Conservation (phyloP, 306 rosid species). For the Citrullus mucosospermus region DNA sequence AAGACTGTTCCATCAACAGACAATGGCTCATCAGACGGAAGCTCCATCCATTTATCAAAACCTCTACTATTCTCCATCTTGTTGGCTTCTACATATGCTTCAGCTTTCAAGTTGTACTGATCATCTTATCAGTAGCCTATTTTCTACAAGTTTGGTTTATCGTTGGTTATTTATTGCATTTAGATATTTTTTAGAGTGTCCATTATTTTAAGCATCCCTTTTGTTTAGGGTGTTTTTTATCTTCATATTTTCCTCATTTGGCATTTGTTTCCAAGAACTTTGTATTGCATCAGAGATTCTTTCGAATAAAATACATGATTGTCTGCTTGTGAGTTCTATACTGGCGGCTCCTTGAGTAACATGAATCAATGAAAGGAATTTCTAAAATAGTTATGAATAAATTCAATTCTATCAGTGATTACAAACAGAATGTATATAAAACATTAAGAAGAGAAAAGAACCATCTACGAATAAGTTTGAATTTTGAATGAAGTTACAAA, state of each 20-base stretch:
- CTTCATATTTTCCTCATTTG: not conserved
- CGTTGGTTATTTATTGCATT: not conserved
- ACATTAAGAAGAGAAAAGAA: not conserved
- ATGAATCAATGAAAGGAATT: not conserved
- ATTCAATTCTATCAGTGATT: not conserved
- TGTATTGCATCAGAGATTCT: slow-evolving; percentile 5
- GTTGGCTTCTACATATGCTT: slow-evolving; percentile 37
- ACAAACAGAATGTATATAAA: not conserved
- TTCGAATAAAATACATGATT: slow-evolving; percentile 5
- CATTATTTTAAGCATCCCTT: not conserved
- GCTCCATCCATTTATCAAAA: slow-evolving; percentile 32
- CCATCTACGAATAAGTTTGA: not conserved
- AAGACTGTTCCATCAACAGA: slow-evolving; percentile 39
- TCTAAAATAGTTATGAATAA: not conserved
- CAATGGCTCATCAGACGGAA: slow-evolving; percentile 35
- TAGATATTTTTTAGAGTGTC: not conserved
- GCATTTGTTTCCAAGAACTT: not conserved
- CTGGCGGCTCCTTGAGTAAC: not conserved
- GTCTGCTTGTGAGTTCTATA: not conserved
- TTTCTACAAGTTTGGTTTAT: not conserved
- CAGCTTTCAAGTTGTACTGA: slow-evolving; percentile 20
- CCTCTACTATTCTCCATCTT: slow-evolving; percentile 28
- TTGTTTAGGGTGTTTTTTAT: not conserved
- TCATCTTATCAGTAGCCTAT: slow-evolving; percentile 2
- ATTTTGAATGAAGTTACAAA: not conserved